Evolutionary conservation across 768 basidiomycete species (phyloP).

Genomic region (Pholiota conissans): DNA sequence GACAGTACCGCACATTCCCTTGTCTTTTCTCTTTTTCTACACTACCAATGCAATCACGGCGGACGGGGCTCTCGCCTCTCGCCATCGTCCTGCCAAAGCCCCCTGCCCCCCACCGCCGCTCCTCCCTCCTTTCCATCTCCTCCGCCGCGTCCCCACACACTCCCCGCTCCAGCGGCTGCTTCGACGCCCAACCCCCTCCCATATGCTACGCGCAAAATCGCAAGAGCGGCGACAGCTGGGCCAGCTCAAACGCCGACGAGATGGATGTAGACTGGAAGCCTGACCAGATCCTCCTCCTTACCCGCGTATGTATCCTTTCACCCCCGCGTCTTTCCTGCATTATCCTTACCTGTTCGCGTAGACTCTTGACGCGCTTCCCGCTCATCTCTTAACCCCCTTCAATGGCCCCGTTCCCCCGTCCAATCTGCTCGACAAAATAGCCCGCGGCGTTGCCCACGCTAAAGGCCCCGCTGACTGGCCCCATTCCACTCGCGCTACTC

Average conservation of each 20-base stretch:
- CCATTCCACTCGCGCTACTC: constrained; percentile 79
- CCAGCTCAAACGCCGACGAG: constrained; percentile 73
- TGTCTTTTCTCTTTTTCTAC: constrained; percentile 29
- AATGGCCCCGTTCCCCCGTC: constrained; percentile 81
- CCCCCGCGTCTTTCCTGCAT: constrained; percentile 12
- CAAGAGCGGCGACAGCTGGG: constrained; percentile 84
- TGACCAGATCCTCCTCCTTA: constrained; percentile 68
- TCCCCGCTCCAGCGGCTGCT: constrained; percentile 47
- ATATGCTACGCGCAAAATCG: constrained; percentile 60
- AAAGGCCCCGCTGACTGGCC: constrained; percentile 83
- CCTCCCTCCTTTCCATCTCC: constrained; percentile 48
- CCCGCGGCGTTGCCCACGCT: constrained; percentile 70
- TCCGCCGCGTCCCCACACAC: constrained; percentile 54
- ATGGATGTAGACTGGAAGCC: constrained; percentile 72
- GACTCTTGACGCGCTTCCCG: constrained; percentile 83
- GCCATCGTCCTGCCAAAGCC: not conserved
- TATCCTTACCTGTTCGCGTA: constrained; percentile 26
- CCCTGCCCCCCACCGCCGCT: constrained; percentile 47
- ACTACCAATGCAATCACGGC: constrained; percentile 51
- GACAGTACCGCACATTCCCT: constrained; percentile 22
- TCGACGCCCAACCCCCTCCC: constrained; percentile 51
- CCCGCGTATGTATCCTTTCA: constrained; percentile 47
- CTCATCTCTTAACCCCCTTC: constrained; percentile 86
- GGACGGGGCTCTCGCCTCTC: constrained; percentile 55
- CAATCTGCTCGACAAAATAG: constrained; percentile 85